Conservation (phyloP, 208 protist genomes). For the Leishmania guyanensis region DNA sequence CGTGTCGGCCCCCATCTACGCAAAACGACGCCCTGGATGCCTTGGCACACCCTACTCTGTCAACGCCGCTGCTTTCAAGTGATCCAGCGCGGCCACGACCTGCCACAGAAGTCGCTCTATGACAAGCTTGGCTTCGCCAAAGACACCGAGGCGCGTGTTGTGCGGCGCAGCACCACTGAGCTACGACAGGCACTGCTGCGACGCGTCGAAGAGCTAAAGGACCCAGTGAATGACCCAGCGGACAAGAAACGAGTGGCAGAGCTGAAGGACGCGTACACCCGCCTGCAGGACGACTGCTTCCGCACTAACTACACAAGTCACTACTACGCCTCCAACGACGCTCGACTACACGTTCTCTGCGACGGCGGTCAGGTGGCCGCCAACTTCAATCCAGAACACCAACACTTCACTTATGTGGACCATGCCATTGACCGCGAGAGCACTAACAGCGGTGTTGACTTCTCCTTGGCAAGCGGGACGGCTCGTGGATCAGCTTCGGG, state of each 20-base stretch:
- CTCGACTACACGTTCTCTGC: constrained; percentile 67
- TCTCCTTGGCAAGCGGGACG: neutral
- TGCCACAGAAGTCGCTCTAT: constrained; percentile 56
- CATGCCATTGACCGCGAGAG: constrained; percentile 43
- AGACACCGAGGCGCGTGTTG: constrained; percentile 55
- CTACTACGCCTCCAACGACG: constrained; percentile 79
- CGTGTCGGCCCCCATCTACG: neutral
- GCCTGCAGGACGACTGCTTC: constrained; percentile 61
- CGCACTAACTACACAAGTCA: constrained; percentile 63
- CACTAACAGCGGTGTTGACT: constrained; percentile 1
- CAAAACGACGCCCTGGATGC: neutral
- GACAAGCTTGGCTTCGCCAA: constrained; percentile 70
- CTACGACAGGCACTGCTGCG: constrained; percentile 62
- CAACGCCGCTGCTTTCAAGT: constrained; percentile 28
- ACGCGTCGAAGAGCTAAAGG: constrained; percentile 63
- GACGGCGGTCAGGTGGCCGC: constrained; percentile 75
- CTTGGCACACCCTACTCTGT: neutral
- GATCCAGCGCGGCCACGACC: constrained; percentile 80
- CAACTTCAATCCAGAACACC: constrained; percentile 86
- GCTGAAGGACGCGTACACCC: constrained; percentile 59
- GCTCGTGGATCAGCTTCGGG: neutral
- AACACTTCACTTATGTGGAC: constrained; percentile 68
- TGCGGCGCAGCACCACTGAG: constrained; percentile 66
- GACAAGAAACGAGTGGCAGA: constrained; percentile 51
- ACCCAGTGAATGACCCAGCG: constrained; percentile 47